Conservation (phyloP, 1,284 basidiomycete species). For the Exobasidium rhododendri region DNA sequence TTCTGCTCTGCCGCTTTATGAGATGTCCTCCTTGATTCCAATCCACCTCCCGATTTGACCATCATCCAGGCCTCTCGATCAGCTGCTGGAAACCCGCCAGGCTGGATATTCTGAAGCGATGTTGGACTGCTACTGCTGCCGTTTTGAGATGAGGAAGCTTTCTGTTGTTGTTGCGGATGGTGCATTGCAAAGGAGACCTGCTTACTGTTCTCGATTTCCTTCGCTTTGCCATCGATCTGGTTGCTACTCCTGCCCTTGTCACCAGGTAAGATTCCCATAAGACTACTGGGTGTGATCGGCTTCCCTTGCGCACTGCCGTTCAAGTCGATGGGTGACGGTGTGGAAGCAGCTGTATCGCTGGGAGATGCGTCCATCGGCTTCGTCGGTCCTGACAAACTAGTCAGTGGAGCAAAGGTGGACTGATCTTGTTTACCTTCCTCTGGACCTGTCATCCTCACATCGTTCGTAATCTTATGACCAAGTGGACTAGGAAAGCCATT, state of each 20-base stretch:
- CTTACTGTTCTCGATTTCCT: background rate
- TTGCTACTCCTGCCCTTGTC: background rate
- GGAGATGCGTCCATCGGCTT: constrained; percentile 36
- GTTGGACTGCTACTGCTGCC: constrained; percentile 3
- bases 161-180: background rate
- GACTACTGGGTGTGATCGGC: constrained; percentile 46
- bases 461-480: background rate
- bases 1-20: constrained; percentile 98
- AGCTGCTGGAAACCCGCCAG: constrained; percentile 28
- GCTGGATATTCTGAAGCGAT: constrained; percentile 24
- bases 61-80: constrained; percentile 42
- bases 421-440: constrained; percentile 13
- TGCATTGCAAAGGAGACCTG: constrained; percentile 17
- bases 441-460: constrained; percentile 25
- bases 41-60: constrained; percentile 28
- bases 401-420: constrained; percentile 16
- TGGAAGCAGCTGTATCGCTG: constrained; percentile 40
- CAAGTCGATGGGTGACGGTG: constrained; percentile 51
- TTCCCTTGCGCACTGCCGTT: constrained; percentile 31
- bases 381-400: constrained; percentile 7
- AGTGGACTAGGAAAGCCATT: background rate
- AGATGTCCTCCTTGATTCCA: constrained; percentile 72
- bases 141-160: background rate
- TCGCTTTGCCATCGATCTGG: background rate
- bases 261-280: constrained; percentile 43